Evolutionary conservation across 2,329 filamentous ascomycete species (phyloP), one percentile per base, ranked within the genome.

Genomic region (Lecanicillium sp.): DNA sequence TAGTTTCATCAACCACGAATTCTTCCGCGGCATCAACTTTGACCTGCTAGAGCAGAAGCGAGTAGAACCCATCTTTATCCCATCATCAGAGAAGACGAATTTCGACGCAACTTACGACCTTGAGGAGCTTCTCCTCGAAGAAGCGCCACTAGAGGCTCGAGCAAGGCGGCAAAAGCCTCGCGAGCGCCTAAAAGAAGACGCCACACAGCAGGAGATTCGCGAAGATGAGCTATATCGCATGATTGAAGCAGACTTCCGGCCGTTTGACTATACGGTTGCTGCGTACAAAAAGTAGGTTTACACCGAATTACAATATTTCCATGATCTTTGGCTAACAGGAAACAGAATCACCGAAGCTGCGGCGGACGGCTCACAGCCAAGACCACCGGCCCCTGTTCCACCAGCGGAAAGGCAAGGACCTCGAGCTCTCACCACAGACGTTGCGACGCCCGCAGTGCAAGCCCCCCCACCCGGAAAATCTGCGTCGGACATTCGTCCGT

Each of bases 71-170:
- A 79, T 96, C 4, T 98, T 98, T 57, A 76, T 84, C 15, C 92
- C 92, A 0, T 95, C 90, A 0, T 89, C 87, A 40, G 92, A 96
- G 35, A 98, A 98, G 73, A 96, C 92, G 4, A 98, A 98, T 58
- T 98, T 98, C 49, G 92, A 98, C 60, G 92, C 92, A 4, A 98
- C 92, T 1, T 96, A 98, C 56, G 92, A 98, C 59, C 66, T 98
- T 36, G 92, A 98, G 57, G 92, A 98, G 59, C 62, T 98, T 15
- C 65, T 98, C 2, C 63, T 98, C 32, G 92, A 98, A 60, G 92
- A 98, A 58, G 92, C 92, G 11, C 92, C 92, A 1, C 66, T 98
- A 5, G 92, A 98, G 61, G 92, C 92, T 40, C 75, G 92, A 53
- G 88, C 92, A 36, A 77, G 92, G 49, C 80, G 90, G 55, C 92